These are phyloP conservation scores for Starmerella asiatica DNA, from an alignment of 805 yeast species.

Conservation along the genomic window DNA sequence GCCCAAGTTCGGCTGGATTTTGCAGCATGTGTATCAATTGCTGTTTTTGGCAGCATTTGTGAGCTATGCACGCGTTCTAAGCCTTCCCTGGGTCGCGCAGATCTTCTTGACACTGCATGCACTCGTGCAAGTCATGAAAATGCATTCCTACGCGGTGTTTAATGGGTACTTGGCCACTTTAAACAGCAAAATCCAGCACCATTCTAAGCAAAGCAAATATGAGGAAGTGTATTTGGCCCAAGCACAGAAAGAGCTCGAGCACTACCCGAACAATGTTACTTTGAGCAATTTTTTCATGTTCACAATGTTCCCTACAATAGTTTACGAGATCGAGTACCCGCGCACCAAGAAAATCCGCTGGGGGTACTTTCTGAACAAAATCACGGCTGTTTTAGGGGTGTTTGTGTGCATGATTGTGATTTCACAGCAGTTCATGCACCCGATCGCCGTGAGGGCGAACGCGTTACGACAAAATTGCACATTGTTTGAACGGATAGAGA, in stretches of 20 bases:
- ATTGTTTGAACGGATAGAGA: constrained; percentile 31
- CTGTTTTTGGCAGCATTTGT: constrained; percentile 41
- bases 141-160: constrained; percentile 84
- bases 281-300: constrained; percentile 54
- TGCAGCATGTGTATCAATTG: constrained; percentile 48
- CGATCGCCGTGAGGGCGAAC: constrained; percentile 50
- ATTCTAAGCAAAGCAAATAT: constrained; percentile 1
- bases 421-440: constrained; percentile 64
- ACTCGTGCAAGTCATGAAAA: constrained; percentile 80
- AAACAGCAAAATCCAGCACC: constrained; percentile 6
- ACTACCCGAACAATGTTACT: constrained; percentile 67
- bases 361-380: constrained; percentile 52
- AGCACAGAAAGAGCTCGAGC: constrained; percentile 56
- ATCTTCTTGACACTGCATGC: constrained; percentile 76
- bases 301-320: constrained; percentile 76
- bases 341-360: constrained; percentile 57
- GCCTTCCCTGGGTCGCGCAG: constrained; percentile 80
- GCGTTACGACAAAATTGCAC: constrained; percentile 38
- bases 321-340: constrained; percentile 63
- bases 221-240: constrained; percentile 38
- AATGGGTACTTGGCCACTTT: constrained; percentile 61
- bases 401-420: constrained; percentile 68
- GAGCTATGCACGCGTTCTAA: constrained; percentile 39
- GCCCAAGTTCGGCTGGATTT: constrained; percentile 48
- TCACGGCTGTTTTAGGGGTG: constrained; percentile 74